Conservation (phyloP, 768 basidiomycete species). For the Cyathus striatus region DNA sequence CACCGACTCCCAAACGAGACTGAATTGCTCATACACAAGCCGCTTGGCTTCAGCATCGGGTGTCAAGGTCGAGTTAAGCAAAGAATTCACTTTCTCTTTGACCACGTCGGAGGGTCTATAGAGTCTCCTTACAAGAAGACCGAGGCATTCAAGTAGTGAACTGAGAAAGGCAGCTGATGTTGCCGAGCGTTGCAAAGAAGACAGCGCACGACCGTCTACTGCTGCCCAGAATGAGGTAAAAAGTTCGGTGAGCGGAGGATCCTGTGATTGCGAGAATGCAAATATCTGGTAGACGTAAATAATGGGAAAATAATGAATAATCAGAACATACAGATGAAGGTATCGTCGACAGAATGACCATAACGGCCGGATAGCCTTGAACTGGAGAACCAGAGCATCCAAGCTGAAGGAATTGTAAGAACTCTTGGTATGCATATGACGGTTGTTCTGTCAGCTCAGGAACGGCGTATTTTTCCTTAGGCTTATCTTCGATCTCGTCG, state of each 20-base stretch:
- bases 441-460: constrained; percentile 3
- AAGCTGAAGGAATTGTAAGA: constrained; percentile 71
- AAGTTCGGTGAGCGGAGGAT: constrained; percentile 39
- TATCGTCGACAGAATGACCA: constrained; percentile 80
- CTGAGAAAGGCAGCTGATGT: constrained; percentile 63
- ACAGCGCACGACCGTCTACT: constrained; percentile 60
- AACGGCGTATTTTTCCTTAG: background rate
- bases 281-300: constrained; percentile 18
- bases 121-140: constrained; percentile 49
- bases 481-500: constrained; percentile 2
- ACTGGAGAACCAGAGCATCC: constrained; percentile 78
- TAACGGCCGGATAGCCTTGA: constrained; percentile 76
- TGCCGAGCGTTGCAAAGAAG: constrained; percentile 45
- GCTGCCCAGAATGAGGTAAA: constrained; percentile 84
- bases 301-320: constrained; percentile 1
- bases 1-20: constrained; percentile 45
- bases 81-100: too few relatives aligned
- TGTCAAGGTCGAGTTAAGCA: background rate
- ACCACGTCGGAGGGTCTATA: too few relatives aligned
- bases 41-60: constrained; percentile 6
- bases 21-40: constrained; percentile 42
- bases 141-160: constrained; percentile 64
- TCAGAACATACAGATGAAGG: constrained; percentile 58
- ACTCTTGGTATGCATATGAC: constrained; percentile 59
- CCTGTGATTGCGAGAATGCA: constrained; percentile 12